A percentile compares a stretch with the other conserved stretches of the same genome.
Conservation (phyloP, 1,284 basidiomycete genomes). For the Rhodotorula sp. region DNA sequence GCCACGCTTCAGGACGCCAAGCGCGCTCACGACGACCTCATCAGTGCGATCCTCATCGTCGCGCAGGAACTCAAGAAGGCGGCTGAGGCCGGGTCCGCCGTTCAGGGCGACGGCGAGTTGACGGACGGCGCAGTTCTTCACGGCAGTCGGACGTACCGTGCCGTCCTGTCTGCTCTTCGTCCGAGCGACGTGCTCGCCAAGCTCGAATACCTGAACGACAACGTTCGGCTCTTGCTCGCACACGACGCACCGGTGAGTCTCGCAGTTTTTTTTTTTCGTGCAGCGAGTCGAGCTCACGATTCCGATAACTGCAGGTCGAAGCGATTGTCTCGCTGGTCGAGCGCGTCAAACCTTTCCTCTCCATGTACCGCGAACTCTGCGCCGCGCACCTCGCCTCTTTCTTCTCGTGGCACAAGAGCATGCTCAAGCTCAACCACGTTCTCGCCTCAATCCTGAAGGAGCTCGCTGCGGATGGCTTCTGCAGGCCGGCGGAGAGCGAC, state of each 20-base stretch:
- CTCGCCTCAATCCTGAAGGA: constrained; percentile 71
- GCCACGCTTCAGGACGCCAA: constrained; percentile 37
- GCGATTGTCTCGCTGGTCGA: constrained; percentile 39
- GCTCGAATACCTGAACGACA: constrained; percentile 41
- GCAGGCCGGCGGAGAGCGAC: constrained; percentile 70
- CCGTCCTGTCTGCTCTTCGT: constrained; percentile 44
- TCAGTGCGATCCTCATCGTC: constrained; percentile 64
- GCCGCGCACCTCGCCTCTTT: constrained; percentile 59
- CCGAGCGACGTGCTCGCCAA: constrained; percentile 46
- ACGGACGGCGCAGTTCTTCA: constrained; percentile 45
- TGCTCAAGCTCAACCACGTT: constrained; percentile 82
- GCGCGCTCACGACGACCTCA: constrained; percentile 52
- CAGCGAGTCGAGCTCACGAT: not conserved
- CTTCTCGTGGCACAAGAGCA: constrained; percentile 66
- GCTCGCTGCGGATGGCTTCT: constrained; percentile 85
- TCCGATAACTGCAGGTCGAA: not conserved
- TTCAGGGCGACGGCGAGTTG: constrained; percentile 45
- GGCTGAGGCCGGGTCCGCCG: constrained; percentile 14
- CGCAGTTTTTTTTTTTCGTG: not conserved
- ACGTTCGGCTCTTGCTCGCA: constrained; percentile 30
- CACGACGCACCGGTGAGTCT: not conserved
- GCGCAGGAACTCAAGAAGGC: constrained; percentile 60
- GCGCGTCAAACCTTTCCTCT: constrained; percentile 65
- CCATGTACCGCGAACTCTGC: constrained; percentile 59
- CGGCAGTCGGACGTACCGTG: constrained; percentile 39